Percentiles rank a stretch among this genome's conserved stretches.
phyloP scores from a whole-genome alignment of 768 basidiomycete genomes.

The Phaeolepiota aurea region DNA sequence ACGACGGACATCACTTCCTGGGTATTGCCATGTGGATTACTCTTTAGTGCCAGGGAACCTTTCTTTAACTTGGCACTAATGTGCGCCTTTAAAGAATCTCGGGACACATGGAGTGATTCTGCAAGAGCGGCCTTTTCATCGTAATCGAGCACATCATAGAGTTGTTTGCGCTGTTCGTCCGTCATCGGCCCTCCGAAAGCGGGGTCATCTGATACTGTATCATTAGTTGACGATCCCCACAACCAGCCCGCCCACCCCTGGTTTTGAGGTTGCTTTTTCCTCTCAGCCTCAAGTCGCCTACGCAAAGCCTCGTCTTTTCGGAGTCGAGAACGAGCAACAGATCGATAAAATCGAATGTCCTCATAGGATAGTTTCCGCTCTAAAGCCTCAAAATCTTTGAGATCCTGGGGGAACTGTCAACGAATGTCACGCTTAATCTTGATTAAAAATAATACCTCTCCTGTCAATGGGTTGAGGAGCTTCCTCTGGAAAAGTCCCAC shows the following conservation, averaged over 20 bases:
- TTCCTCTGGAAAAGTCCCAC: conserved; percentile 80
- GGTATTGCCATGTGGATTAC: conserved; percentile 54
- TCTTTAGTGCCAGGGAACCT: conserved; percentile 80
- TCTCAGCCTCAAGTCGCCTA: conserved; percentile 62
- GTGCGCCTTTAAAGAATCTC: conserved; percentile 73
- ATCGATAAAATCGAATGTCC: conserved; percentile 95
- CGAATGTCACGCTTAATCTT: neutral
- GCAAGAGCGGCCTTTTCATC: conserved; percentile 78
- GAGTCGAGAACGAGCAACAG: conserved; percentile 82
- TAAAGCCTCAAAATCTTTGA: conserved; percentile 45
- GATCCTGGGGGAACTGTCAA: conserved; percentile 31
- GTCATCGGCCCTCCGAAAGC: conserved; percentile 68
- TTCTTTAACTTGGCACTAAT: conserved; percentile 73
- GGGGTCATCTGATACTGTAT: conserved; percentile 37
- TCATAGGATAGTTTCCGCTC: conserved; percentile 86
- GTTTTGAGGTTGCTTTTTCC: conserved; percentile 39
- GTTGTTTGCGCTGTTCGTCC: conserved; percentile 81
- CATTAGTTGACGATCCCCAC: conserved; percentile 53
- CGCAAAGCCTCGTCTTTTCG: conserved; percentile 76
- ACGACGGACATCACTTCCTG: conserved; percentile 78
- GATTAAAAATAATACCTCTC: conserved; percentile 37
- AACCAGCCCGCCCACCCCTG: conserved; percentile 71
- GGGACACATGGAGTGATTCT: conserved; percentile 60
- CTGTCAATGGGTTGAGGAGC: conserved; percentile 41
- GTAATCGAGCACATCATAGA: conserved; percentile 87